Conservation (phyloP, 805 yeast species). For the Saccharomycopsis vini region DNA sequence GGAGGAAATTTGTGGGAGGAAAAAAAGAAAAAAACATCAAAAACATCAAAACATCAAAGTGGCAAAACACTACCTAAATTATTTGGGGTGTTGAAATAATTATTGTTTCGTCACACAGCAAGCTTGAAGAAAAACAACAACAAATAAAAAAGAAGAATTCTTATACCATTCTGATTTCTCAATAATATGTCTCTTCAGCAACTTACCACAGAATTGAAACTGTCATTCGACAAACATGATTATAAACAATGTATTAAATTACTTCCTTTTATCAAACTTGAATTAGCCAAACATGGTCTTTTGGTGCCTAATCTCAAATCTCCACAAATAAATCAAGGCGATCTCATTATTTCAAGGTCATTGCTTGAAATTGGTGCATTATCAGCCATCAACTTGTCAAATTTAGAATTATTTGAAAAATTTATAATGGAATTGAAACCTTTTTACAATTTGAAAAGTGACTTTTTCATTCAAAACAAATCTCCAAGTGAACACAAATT, state of each 20-base stretch:
- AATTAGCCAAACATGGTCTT: constrained; percentile 66
- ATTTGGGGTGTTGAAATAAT: too few relatives aligned
- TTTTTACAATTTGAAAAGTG: constrained; percentile 44
- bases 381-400: constrained; percentile 54
- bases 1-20: too few relatives aligned
- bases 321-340: constrained; percentile 29
- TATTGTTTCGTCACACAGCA: too few relatives aligned
- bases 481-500: constrained; percentile 64
- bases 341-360: constrained; percentile 63
- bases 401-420: constrained; percentile 61
- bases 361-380: constrained; percentile 86
- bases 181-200: constrained; percentile 43
- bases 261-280: constrained; percentile 67
- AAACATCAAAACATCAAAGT: too few relatives aligned
- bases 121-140: too few relatives aligned
- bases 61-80: too few relatives aligned
- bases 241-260: constrained; percentile 52
- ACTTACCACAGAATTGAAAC: constrained; percentile 60
- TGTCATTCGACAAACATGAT: constrained; percentile 52
- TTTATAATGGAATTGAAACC: constrained; percentile 67
- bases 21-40: too few relatives aligned
- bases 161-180: too few relatives aligned
- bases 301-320: constrained; percentile 49
- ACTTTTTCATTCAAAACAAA: constrained; percentile 29
- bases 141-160: too few relatives aligned